phyloP scores from a whole-genome alignment of 1,284 basidiomycete genomes.

The Porphyrellus sp. region DNA sequence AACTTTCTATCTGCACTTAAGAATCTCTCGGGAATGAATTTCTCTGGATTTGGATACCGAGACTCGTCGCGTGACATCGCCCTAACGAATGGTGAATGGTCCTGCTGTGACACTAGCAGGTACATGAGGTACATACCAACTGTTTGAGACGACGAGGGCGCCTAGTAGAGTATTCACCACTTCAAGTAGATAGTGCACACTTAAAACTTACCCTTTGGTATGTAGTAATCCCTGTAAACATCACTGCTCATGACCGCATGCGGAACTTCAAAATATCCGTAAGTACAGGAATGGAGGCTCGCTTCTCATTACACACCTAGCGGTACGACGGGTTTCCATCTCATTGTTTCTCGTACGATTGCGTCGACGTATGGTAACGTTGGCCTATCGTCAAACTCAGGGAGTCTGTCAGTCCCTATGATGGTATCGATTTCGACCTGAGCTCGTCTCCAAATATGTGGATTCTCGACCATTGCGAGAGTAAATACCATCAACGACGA shows the following conservation, averaged over 20 bases:
- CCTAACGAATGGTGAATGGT: constrained; percentile 14
- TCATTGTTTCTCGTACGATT: constrained; percentile 39
- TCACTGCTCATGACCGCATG: constrained; percentile 18
- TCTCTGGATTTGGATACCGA: constrained; percentile 21
- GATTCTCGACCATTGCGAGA: constrained; percentile 35
- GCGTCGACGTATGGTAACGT: constrained; percentile 40
- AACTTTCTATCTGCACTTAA: constrained; percentile 18
- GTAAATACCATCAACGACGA: constrained; percentile 25
- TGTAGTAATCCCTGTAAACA: constrained; percentile 28
- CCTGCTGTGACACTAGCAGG: too few species aligned
- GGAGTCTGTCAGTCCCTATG: constrained; percentile 38
- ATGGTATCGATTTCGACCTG: constrained; percentile 42
- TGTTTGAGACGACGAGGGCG: constrained; percentile 23
- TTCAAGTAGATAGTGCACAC: neutral
- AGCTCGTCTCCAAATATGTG: constrained; percentile 31
- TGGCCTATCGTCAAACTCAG: constrained; percentile 39
- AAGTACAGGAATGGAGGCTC: neutral
- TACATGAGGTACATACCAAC: constrained; percentile 19
- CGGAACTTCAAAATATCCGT: constrained; percentile 13
- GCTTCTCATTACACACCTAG: constrained; percentile 24
- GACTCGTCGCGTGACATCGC: constrained; percentile 24
- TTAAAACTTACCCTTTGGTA: constrained; percentile 29
- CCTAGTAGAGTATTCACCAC: too few species aligned
- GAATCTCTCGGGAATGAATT: constrained; percentile 28
- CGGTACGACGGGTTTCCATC: constrained; percentile 28